Conservation (phyloP, 306 rosid species). For the Sophora flavescens region DNA sequence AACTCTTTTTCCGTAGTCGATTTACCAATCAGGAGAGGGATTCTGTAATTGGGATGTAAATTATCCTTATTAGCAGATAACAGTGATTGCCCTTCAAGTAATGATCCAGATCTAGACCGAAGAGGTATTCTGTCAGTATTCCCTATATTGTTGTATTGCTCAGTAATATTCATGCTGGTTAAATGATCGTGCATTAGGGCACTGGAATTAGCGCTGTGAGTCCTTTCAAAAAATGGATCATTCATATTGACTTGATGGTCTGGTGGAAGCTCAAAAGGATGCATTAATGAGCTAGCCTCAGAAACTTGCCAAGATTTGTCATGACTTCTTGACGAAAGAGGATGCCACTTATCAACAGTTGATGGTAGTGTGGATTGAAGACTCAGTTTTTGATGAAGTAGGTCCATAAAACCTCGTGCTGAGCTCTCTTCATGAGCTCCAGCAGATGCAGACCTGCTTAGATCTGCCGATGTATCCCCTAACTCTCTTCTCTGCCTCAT, state of each 20-base stretch:
- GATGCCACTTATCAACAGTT: constrained; percentile 58
- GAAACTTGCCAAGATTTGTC: constrained; percentile 57
- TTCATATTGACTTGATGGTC: constrained; percentile 59
- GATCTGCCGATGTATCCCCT: constrained; percentile 51
- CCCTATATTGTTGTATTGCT: constrained; percentile 57
- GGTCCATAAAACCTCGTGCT: constrained; percentile 54
- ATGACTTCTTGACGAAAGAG: constrained; percentile 58
- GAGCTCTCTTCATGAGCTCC: constrained; percentile 60
- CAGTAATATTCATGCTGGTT: constrained; percentile 49
- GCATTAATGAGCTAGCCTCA: constrained; percentile 53
- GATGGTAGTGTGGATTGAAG: constrained; percentile 53
- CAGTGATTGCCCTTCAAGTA: constrained; percentile 58
- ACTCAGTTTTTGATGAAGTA: constrained; percentile 60
- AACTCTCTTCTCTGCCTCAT: constrained; percentile 57
- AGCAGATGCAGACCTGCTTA: constrained; percentile 53
- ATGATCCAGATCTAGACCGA: constrained; percentile 58
- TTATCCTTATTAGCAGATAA: constrained; percentile 53
- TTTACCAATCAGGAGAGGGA: constrained; percentile 55
- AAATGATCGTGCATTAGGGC: constrained; percentile 58
- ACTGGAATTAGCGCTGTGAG: constrained; percentile 53
- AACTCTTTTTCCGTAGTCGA: constrained; percentile 57
- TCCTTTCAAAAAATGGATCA: constrained; percentile 53
- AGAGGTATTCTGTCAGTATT: constrained; percentile 53
- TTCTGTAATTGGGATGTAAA: constrained; percentile 55
- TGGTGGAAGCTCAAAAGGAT: constrained; percentile 59